A percentile compares a stretch with the other conserved stretches of the same genome.
Evolutionary conservation across 1,284 basidiomycete species (phyloP).

Genomic region (Testicularia cyperi): DNA sequence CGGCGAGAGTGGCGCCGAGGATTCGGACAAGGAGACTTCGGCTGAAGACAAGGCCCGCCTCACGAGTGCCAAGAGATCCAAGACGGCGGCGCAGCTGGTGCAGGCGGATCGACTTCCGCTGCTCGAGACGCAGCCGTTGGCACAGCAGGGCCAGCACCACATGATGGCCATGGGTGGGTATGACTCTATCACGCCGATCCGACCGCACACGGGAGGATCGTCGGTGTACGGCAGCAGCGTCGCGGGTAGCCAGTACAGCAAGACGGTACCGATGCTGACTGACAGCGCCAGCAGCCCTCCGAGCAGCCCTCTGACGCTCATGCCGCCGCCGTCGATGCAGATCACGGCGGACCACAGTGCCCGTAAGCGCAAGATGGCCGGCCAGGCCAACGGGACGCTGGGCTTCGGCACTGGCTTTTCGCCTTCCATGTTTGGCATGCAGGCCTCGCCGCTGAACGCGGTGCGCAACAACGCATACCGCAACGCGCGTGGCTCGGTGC

Average conservation of each 20-base stretch:
- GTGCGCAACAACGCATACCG: background rate
- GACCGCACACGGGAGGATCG: constrained; percentile 15
- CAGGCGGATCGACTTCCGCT: constrained; percentile 30
- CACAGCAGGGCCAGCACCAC: constrained; percentile 5
- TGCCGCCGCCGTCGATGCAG: constrained; percentile 46
- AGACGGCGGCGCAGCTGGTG: background rate
- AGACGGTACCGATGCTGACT: constrained; percentile 41
- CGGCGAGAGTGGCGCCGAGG: constrained; percentile 22
- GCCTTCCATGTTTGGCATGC: constrained; percentile 27
- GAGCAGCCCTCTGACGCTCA: constrained; percentile 42
- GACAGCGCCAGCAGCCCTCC: constrained; percentile 52
- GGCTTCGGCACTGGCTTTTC: constrained; percentile 29
- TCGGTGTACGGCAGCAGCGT: constrained; percentile 38
- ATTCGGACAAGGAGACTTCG: constrained; percentile 13
- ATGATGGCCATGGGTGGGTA: constrained; percentile 18
- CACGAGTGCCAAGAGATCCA: constrained; percentile 23
- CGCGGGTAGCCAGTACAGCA: constrained; percentile 35
- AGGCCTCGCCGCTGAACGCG: constrained; percentile 6
- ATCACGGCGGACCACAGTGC: constrained; percentile 42
- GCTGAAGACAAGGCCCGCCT: background rate
- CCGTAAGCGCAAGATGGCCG: constrained; percentile 42
- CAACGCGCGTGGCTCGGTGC: constrained; percentile 14
- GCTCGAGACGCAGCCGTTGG: constrained; percentile 31
- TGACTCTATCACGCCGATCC: constrained; percentile 34
- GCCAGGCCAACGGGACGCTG: constrained; percentile 24